These are phyloP conservation scores for Bertia moriformis DNA, from an alignment of 2,329 filamentous ascomycete species.

Conservation along the genomic window DNA sequence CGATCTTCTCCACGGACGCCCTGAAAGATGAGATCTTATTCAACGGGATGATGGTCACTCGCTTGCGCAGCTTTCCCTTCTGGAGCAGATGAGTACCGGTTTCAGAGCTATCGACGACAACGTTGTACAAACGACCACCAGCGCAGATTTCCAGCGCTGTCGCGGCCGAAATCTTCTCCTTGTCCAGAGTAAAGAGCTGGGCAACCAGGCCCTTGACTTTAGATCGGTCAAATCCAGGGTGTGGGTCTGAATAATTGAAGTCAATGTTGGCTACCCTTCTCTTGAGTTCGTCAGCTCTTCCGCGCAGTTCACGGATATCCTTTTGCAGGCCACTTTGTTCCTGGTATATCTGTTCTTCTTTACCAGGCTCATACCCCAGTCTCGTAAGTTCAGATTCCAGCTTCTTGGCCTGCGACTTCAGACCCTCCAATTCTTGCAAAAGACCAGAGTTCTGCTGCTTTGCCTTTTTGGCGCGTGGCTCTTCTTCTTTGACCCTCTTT, in stretches of 20 bases:
- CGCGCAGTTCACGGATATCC: slow-evolving; percentile 65
- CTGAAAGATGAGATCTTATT: slow-evolving; percentile 89
- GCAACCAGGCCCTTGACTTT: slow-evolving; percentile 94
- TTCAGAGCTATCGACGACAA: slow-evolving; percentile 85
- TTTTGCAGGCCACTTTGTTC: slow-evolving; percentile 70
- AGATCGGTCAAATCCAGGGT: slow-evolving; percentile 78
- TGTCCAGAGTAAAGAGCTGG: slow-evolving; percentile 81
- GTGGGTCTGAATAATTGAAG: slow-evolving; percentile 83
- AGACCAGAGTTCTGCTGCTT: slow-evolving; percentile 86
- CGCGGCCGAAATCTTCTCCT: slow-evolving; percentile 67
- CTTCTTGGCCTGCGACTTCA: slow-evolving; percentile 67
- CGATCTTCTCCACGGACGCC: slow-evolving; percentile 78
- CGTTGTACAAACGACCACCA: slow-evolving; percentile 88
- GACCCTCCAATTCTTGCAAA: slow-evolving; percentile 67
- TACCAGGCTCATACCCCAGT: slow-evolving; percentile 75
- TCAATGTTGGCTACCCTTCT: slow-evolving; percentile 90
- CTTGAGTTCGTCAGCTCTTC: slow-evolving; percentile 72
- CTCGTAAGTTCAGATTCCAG: slow-evolving; percentile 69
- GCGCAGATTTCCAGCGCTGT: slow-evolving; percentile 93
- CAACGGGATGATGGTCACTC: slow-evolving; percentile 94
- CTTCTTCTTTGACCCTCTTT: slow-evolving; percentile 88
- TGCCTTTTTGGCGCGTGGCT: slow-evolving; percentile 86
- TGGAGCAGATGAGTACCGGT: slow-evolving; percentile 87
- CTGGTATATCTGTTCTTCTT: slow-evolving; percentile 74
- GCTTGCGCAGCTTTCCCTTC: slow-evolving; percentile 78